Evolutionary conservation across 164 flowering plant genomes (phyloP).

Genomic region (Protea cynaroides): DNA sequence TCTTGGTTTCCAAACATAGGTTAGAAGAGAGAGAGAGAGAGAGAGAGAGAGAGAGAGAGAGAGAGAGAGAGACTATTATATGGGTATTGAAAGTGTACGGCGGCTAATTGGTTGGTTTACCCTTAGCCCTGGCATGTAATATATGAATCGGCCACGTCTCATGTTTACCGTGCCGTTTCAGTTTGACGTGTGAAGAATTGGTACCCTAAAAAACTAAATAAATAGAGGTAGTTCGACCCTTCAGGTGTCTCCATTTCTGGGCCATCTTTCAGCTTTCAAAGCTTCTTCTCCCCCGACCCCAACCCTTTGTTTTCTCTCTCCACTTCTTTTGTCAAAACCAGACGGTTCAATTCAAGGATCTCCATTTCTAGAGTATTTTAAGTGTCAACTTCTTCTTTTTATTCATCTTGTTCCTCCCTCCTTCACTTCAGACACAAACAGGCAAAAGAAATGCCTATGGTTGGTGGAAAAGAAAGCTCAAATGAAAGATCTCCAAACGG

Average conservation of each 20-base stretch:
- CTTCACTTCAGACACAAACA: conserved; percentile 2
- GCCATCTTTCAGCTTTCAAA: no score
- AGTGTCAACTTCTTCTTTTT: neutral
- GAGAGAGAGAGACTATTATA: no score
- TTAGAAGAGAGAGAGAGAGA: no score
- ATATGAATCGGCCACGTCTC: no score
- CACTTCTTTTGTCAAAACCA: neutral
- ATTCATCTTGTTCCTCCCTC: neutral
- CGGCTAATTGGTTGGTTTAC: no score
- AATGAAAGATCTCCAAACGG: conserved; percentile 4
- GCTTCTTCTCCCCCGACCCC: neutral
- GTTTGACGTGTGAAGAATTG: conserved; percentile 34
- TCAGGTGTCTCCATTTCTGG: neutral
- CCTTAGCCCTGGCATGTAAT: no score
- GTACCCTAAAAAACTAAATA: conserved; percentile 11
- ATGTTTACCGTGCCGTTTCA: no score
- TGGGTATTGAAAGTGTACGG: no score
- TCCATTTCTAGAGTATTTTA: neutral
- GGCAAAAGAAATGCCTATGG: conserved; percentile 10
- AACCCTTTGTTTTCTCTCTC: neutral
- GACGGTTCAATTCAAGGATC: neutral
- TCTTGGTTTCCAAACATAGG: no score
- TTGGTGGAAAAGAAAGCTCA: conserved; percentile 6
- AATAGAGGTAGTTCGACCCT: conserved; percentile 11
- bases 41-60: no score